Evolutionary conservation across 2,329 filamentous ascomycete species (phyloP).

Genomic region (Lasiodiplodia theobromae): DNA sequence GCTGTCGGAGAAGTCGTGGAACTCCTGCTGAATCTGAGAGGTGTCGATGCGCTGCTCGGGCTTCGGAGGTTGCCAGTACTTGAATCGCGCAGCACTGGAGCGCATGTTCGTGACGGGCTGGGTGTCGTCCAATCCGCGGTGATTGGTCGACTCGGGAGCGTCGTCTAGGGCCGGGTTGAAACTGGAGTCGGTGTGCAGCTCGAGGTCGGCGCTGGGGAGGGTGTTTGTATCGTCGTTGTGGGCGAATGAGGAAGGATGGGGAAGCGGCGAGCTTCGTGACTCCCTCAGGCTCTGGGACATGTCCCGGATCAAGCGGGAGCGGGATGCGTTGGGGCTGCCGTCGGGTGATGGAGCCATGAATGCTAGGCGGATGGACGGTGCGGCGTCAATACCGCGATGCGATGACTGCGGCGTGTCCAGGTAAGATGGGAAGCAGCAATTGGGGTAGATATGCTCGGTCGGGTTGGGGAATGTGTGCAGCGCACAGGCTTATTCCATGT

Average conservation of each 20-base stretch:
- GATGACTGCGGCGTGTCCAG: conserved; percentile 9
- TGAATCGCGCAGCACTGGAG: conserved; percentile 48
- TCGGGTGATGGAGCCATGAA: conserved; percentile 47
- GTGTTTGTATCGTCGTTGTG: conserved; percentile 34
- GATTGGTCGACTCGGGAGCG: conserved; percentile 46
- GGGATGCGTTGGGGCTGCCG: conserved; percentile 42
- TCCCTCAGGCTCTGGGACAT: conserved; percentile 37
- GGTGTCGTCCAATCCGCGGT: conserved; percentile 42
- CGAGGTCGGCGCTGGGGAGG: conserved; percentile 37
- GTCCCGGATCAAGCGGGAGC: conserved; percentile 47
- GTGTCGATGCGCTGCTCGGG: conserved; percentile 47
- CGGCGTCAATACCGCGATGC: conserved; percentile 9
- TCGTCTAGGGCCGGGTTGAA: conserved; percentile 39
- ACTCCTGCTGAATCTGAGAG: conserved; percentile 49
- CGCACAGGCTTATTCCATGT: conserved; percentile 23
- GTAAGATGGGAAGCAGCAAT: conserved; percentile 22
- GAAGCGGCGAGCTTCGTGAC: conserved; percentile 41
- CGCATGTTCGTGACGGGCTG: conserved; percentile 44
- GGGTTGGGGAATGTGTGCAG: not conserved
- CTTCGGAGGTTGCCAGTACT: conserved; percentile 44
- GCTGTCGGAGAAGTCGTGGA: conserved; percentile 51
- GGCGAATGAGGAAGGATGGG: conserved; percentile 40
- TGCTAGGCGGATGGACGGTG: conserved; percentile 7
- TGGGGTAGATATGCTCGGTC: not conserved
- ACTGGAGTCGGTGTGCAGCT: conserved; percentile 40